Conservation (phyloP, 345 rosid genomes). For the Microcos paniculata region DNA sequence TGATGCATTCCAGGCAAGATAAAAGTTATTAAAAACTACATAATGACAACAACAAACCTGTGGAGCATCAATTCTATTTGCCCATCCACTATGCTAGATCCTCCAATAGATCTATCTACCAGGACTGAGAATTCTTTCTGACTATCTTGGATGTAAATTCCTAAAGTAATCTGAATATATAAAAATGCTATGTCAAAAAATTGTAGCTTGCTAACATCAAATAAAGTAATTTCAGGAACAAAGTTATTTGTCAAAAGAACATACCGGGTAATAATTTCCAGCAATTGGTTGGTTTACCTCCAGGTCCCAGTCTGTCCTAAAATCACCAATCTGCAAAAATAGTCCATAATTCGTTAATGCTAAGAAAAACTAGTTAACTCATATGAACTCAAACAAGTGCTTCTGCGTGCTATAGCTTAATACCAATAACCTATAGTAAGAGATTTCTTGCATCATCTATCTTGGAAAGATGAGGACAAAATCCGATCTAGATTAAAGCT, state of each 20-base stretch:
- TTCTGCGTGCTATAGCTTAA: background rate
- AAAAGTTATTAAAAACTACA: background rate
- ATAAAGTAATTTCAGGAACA: background rate
- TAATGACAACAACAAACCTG: conserved; percentile 43
- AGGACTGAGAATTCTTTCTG: conserved; percentile 79
- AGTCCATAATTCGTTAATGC: conserved; percentile 13
- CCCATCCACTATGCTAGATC: conserved; percentile 87
- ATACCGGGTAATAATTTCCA: conserved; percentile 97
- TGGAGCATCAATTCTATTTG: conserved; percentile 97
- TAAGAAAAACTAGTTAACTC: conserved; percentile 12
- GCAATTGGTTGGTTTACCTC: conserved; percentile 90
- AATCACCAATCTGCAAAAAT: conserved; percentile 77
- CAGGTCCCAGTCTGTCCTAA: conserved; percentile 87
- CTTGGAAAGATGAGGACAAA: conserved; percentile 11
- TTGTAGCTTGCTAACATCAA: background rate
- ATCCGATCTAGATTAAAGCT: conserved; percentile 3
- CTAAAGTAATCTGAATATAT: conserved; percentile 77
- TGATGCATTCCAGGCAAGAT: background rate
- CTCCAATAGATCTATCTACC: conserved; percentile 91
- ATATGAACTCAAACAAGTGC: background rate
- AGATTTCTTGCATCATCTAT: background rate
- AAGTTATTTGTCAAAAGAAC: conserved; percentile 20
- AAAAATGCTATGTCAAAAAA: conserved; percentile 1
- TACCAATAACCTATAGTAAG: background rate
- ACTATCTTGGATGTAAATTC: conserved; percentile 75